These are phyloP conservation scores for Tricharina praecox DNA, from an alignment of 495 filamentous ascomycete genomes.

Conservation along the genomic window DNA sequence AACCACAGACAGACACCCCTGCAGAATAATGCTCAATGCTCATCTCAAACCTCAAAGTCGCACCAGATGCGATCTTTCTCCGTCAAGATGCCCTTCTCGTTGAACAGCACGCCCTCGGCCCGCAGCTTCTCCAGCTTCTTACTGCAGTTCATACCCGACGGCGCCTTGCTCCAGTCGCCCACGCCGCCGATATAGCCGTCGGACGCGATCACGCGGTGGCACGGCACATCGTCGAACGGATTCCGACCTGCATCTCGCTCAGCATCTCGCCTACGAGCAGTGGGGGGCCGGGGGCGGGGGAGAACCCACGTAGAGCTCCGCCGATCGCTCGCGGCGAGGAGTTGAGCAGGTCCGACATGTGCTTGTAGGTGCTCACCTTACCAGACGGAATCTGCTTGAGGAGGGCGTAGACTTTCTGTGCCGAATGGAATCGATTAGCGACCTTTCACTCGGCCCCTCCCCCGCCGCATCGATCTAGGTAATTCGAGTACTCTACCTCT, in stretches of 20 bases:
- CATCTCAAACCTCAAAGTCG: slow-evolving; percentile 26
- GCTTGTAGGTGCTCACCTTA: slow-evolving; percentile 54
- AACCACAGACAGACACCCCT: too few relatives aligned
- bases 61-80: slow-evolving; percentile 29
- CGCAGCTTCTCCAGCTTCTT: slow-evolving; percentile 33
- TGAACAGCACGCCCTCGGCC: slow-evolving; percentile 36
- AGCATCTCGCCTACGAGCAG: too few relatives aligned
- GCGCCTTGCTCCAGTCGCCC: slow-evolving; percentile 35
- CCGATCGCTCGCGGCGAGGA: slow-evolving; percentile 68
- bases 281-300: background rate
- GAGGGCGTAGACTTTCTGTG: slow-evolving; percentile 26
- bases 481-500: slow-evolving; percentile 1
- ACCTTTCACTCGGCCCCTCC: too few relatives aligned
- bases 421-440: background rate
- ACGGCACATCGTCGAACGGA: slow-evolving; percentile 44
- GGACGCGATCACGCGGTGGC: slow-evolving; percentile 35
- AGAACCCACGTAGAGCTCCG: slow-evolving; percentile 43
- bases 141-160: slow-evolving; percentile 31
- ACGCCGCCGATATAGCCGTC: slow-evolving; percentile 32
- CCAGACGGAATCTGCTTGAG: slow-evolving; percentile 56
- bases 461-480: background rate
- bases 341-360: slow-evolving; percentile 45
- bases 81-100: slow-evolving; percentile 30
- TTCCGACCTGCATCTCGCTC: slow-evolving; percentile 33
- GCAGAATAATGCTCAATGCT: too few relatives aligned